Evolutionary conservation across 1,139 yeast species (phyloP).

Genomic region (Sugiyamaella grinbergsii): DNA sequence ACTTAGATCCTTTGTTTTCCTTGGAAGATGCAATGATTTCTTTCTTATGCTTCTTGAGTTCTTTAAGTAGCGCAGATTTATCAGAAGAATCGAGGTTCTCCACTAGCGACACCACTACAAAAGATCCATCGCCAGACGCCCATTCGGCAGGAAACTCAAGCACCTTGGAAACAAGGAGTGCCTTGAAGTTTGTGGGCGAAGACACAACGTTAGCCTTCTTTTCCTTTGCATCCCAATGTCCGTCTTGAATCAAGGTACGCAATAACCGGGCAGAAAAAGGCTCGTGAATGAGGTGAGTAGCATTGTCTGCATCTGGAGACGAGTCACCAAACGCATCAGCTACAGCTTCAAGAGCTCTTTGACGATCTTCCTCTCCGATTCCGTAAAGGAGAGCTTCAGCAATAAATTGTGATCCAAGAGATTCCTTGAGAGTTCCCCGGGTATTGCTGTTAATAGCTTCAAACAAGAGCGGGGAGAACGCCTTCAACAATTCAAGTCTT

Average conservation of each 20-base stretch:
- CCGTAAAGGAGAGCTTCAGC: conserved; percentile 70
- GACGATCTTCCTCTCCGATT: conserved; percentile 48
- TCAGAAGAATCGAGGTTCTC: conserved; percentile 41
- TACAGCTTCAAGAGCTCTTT: conserved; percentile 67
- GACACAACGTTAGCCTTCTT: conserved; percentile 52
- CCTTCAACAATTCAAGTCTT: conserved; percentile 65
- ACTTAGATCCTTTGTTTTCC: conserved; percentile 79
- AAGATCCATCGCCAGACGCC: conserved; percentile 76
- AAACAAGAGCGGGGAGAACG: conserved; percentile 68
- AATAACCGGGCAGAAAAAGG: conserved; percentile 78
- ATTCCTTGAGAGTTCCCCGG: conserved; percentile 59
- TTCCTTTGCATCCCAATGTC: conserved; percentile 69
- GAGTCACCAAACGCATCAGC: conserved; percentile 35
- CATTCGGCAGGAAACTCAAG: conserved; percentile 58
- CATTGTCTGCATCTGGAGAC: conserved; percentile 66
- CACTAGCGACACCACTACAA: conserved; percentile 62
- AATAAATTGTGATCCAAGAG: conserved; percentile 80
- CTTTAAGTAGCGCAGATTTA: conserved; percentile 53
- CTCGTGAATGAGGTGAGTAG: conserved; percentile 63
- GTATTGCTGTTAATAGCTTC: conserved; percentile 54
- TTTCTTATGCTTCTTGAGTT: conserved; percentile 49
- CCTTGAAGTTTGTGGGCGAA: conserved; percentile 62
- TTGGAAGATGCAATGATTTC: conserved; percentile 50
- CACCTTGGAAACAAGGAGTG: conserved; percentile 51
- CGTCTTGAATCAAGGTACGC: conserved; percentile 73